Percentiles rank a stretch among this genome's conserved stretches.
phyloP scores from a whole-genome alignment of 2,329 filamentous ascomycete species.

The Stagonosporopsis tanaceti region DNA sequence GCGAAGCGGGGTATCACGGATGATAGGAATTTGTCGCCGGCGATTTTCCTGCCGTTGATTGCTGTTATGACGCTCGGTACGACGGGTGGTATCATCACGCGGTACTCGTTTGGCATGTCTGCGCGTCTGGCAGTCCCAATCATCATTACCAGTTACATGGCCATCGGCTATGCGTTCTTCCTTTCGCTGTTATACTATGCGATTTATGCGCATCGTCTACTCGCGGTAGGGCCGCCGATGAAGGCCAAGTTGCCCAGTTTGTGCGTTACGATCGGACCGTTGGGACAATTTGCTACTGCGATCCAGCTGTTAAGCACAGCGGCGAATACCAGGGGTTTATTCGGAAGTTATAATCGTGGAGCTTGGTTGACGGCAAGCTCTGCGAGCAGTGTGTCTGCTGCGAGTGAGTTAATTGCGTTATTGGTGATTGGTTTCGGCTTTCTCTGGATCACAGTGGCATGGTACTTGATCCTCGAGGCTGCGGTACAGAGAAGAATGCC shows the following conservation, averaged over 20 bases:
- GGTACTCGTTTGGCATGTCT: slow-evolving; percentile 23
- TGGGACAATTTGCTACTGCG: slow-evolving; percentile 30
- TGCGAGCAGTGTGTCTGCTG: slow-evolving; percentile 22
- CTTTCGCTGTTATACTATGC: slow-evolving; percentile 28
- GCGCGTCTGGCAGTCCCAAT: slow-evolving; percentile 26
- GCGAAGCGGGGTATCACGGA: slow-evolving; percentile 21
- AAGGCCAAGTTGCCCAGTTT: slow-evolving; percentile 22
- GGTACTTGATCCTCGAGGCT: slow-evolving; percentile 26
- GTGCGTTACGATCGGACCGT: slow-evolving; percentile 23
- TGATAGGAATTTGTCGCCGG: slow-evolving; percentile 21
- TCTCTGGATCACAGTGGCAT: slow-evolving; percentile 24
- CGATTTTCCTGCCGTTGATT: slow-evolving; percentile 29
- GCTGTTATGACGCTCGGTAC: slow-evolving; percentile 28
- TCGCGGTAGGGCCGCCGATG: slow-evolving; percentile 26
- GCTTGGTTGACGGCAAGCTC: slow-evolving; percentile 23
- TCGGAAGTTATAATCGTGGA: slow-evolving; percentile 22
- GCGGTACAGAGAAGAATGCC: slow-evolving; percentile 21
- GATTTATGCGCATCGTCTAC: slow-evolving; percentile 22
- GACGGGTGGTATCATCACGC: slow-evolving; percentile 23
- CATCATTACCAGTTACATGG: slow-evolving; percentile 28
- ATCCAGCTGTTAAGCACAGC: slow-evolving; percentile 27
- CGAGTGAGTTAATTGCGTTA: slow-evolving; percentile 19
- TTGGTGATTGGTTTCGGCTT: slow-evolving; percentile 25
- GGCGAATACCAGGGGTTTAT: slow-evolving; percentile 20
- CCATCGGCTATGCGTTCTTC: slow-evolving; percentile 27